Conservation (phyloP, 805 yeast species). For the Blastobotrys attinorum region DNA sequence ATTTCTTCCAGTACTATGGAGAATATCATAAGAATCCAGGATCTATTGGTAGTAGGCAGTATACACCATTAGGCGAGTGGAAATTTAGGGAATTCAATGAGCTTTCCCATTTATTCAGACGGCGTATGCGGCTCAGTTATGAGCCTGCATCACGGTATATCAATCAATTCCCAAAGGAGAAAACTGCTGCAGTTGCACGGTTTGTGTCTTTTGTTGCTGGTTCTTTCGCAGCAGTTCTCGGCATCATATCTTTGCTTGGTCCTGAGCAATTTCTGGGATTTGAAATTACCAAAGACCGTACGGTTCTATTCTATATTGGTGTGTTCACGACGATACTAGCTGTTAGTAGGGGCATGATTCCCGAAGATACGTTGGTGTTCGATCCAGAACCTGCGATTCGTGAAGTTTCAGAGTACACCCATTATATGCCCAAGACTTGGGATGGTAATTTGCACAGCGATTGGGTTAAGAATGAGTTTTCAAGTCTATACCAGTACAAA, state of each 20-base stretch:
- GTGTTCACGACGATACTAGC: conserved; percentile 87
- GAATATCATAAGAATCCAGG: conserved; percentile 88
- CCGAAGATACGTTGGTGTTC: conserved; percentile 62
- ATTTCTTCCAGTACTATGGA: conserved; percentile 85
- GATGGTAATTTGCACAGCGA: conserved; percentile 77
- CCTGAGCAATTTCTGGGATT: conserved; percentile 87
- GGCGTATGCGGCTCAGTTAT: conserved; percentile 67
- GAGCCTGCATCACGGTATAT: conserved; percentile 77
- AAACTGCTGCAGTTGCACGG: conserved; percentile 44
- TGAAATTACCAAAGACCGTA: conserved; percentile 73
- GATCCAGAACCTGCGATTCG: conserved; percentile 86
- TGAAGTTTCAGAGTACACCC: conserved; percentile 80
- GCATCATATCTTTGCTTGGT: conserved; percentile 66
- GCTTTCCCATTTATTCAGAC: conserved; percentile 77
- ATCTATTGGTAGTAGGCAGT: conserved; percentile 72
- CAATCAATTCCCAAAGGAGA: conserved; percentile 86
- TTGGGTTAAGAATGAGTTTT: conserved; percentile 75
- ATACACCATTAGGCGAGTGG: conserved; percentile 94
- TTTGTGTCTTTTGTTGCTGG: conserved; percentile 74
- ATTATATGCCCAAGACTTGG: conserved; percentile 84
- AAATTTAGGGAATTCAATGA: conserved; percentile 91
- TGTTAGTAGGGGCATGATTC: conserved; percentile 60
- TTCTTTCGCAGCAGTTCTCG: conserved; percentile 82
- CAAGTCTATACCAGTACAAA: conserved; percentile 66
- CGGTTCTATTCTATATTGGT: conserved; percentile 82